These are phyloP conservation scores for Tetrapisispora phaffii DNA, from an alignment of 805 yeast genomes.

Conservation along the genomic window DNA sequence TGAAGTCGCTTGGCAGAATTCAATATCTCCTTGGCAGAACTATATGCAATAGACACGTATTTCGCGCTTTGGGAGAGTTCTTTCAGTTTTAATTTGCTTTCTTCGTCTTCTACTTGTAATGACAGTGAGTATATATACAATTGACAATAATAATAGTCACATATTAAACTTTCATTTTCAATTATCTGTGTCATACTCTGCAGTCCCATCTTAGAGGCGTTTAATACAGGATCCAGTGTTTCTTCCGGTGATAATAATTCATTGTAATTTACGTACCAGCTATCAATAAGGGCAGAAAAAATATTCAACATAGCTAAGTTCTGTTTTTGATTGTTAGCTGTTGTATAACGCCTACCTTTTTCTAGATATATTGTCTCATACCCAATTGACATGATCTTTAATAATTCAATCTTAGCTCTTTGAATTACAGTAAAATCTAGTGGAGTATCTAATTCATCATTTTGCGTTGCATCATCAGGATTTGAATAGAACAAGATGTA, in stretches of 20 bases:
- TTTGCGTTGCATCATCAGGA: slow-evolving; percentile 1
- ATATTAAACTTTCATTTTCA: slow-evolving; percentile 60
- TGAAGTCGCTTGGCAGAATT: slow-evolving; percentile 63
- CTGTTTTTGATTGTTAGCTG: slow-evolving; percentile 43
- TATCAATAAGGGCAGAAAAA: slow-evolving; percentile 64
- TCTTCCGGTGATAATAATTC: slow-evolving; percentile 31
- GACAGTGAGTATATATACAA: slow-evolving; percentile 80
- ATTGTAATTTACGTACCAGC: slow-evolving; percentile 63
- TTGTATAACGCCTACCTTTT: slow-evolving; percentile 38
- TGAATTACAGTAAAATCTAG: slow-evolving; percentile 53
- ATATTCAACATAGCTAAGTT: slow-evolving; percentile 63
- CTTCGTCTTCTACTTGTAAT: slow-evolving; percentile 37
- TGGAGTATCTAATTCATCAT: slow-evolving; percentile 11
- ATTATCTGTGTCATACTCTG: slow-evolving; percentile 28
- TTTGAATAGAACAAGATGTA: slow-evolving; percentile 21
- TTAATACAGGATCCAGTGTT: neutral
- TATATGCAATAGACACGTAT: slow-evolving; percentile 72
- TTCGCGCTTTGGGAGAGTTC: slow-evolving; percentile 65
- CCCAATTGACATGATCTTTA: slow-evolving; percentile 71
- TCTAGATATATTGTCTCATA: slow-evolving; percentile 74
- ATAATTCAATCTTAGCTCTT: slow-evolving; percentile 67
- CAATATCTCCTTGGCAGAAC: slow-evolving; percentile 73
- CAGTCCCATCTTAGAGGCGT: neutral
- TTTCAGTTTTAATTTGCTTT: slow-evolving; percentile 42
- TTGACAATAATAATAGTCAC: slow-evolving; percentile 79